Percentiles rank a stretch among this genome's conserved stretches.
phyloP scores from a whole-genome alignment of 805 yeast genomes.

The Hemisphaericaspora nanyangensis region DNA sequence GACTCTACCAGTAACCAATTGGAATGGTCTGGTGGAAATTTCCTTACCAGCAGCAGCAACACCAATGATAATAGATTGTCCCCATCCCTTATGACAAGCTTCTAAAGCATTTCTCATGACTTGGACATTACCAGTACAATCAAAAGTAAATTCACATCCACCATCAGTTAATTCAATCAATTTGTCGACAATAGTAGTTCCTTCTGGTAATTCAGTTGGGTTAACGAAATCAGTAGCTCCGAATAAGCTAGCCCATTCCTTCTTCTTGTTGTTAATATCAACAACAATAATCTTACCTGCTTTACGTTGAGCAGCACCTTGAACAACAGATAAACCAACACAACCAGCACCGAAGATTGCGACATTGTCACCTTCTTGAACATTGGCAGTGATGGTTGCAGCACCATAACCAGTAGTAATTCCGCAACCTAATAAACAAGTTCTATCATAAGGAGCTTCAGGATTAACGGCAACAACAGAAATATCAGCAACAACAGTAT shows the following conservation, averaged over 20 bases:
- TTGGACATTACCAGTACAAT: slow-evolving; percentile 93
- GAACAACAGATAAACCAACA: slow-evolving; percentile 93
- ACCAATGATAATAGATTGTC: slow-evolving; percentile 90
- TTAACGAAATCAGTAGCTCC: slow-evolving; percentile 96
- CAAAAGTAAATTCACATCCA: slow-evolving; percentile 93
- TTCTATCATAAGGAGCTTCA: slow-evolving; percentile 77
- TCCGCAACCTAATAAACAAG: slow-evolving; percentile 96
- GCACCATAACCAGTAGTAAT: slow-evolving; percentile 99
- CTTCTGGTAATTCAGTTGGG: slow-evolving; percentile 73
- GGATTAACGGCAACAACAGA: slow-evolving; percentile 90
- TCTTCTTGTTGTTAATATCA: slow-evolving; percentile 81
- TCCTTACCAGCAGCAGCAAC: slow-evolving; percentile 99
- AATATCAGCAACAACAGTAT: slow-evolving; percentile 96
- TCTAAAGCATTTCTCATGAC: slow-evolving; percentile 97
- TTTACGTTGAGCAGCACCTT: slow-evolving; percentile 83
- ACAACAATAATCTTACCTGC: slow-evolving; percentile 81
- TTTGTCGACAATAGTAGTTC: slow-evolving; percentile 73
- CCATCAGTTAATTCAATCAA: slow-evolving; percentile 92
- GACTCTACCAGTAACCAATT: slow-evolving; percentile 96
- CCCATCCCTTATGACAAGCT: slow-evolving; percentile 99
- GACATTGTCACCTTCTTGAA: slow-evolving; percentile 85
- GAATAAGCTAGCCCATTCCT: slow-evolving; percentile 80
- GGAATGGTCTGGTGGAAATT: slow-evolving; percentile 96
- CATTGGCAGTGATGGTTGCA: slow-evolving; percentile 89
- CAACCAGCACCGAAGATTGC: slow-evolving; percentile 98